Percentiles rank a stretch among this genome's conserved stretches.
Conservation (phyloP, 305 asterid species). For the Fraxinus floribunda region DNA sequence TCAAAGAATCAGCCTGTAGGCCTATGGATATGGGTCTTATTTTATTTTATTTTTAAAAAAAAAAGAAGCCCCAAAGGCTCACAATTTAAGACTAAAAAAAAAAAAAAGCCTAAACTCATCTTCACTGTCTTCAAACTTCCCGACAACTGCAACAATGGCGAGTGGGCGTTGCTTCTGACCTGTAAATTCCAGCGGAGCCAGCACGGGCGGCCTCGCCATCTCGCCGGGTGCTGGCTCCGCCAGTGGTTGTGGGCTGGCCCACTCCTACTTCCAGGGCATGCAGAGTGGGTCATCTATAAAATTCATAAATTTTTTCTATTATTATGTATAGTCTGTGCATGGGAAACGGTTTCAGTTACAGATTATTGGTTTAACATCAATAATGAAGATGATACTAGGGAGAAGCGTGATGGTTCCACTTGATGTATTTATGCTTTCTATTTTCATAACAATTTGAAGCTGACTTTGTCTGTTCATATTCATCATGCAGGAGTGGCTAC, state of each 20-base stretch:
- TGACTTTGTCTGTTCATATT: conserved; percentile 23
- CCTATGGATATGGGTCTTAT: no score
- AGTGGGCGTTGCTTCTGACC: not conserved
- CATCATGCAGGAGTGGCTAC: conserved; percentile 84
- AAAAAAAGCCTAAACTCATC: not conserved
- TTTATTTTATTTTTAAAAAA: no score
- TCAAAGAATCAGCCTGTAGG: no score
- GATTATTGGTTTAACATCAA: not conserved
- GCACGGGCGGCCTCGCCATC: not conserved
- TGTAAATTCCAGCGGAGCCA: not conserved
- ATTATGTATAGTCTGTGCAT: not conserved
- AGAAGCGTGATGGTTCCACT: not conserved
- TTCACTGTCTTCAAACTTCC: not conserved
- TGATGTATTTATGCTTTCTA: not conserved
- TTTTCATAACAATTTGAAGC: not conserved
- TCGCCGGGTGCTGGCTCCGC: not conserved
- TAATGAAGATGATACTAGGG: not conserved
- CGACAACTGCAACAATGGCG: not conserved
- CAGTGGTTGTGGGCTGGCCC: not conserved
- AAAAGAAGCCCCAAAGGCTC: not conserved
- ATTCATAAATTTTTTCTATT: not conserved
- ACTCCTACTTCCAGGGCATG: not conserved
- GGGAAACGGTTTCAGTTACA: not conserved
- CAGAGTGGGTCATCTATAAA: not conserved
- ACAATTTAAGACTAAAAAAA: no score